phyloP scores from a whole-genome alignment of 75 land plant genomes.

The Pinus albicaulis region DNA sequence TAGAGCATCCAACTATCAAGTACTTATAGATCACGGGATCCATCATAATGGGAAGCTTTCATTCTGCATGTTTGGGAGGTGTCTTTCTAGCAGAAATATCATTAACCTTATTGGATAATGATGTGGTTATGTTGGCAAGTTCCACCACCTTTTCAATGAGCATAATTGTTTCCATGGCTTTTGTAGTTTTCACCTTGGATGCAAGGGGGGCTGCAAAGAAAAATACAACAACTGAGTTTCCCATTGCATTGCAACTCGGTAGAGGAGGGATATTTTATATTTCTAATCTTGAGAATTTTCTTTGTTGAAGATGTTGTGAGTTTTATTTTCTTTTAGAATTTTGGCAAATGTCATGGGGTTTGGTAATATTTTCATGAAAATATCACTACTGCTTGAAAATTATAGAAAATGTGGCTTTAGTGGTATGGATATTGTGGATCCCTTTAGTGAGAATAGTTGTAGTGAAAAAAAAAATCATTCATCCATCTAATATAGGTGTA shows the following conservation, averaged over 20 bases:
- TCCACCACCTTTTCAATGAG: too few relatives aligned
- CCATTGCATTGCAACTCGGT: conserved; percentile 64
- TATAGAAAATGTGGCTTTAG: conserved; percentile 49
- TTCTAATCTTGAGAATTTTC: not conserved
- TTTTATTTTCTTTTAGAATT: conserved; percentile 17
- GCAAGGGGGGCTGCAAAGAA: too few relatives aligned
- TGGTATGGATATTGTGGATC: conserved; percentile 12
- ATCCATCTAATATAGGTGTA: conserved; percentile 3
- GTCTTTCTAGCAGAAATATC: too few relatives aligned
- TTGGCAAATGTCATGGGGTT: conserved; percentile 91
- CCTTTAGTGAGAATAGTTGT: not conserved
- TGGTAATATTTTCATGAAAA: conserved; percentile 93
- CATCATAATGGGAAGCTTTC: too few relatives aligned
- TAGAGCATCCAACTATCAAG: too few relatives aligned
- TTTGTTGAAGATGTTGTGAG: conserved; percentile 1
- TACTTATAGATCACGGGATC: too few relatives aligned
- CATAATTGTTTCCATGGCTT: too few relatives aligned
- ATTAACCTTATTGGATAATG: too few relatives aligned
- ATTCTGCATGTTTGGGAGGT: too few relatives aligned
- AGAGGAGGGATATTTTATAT: conserved; percentile 43
- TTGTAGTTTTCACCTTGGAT: too few relatives aligned
- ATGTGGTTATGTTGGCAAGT: too few relatives aligned
- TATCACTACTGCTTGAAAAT: conserved; percentile 56
- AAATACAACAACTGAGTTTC: conserved; percentile 31
- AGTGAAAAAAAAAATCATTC: not conserved